phyloP scores from a whole-genome alignment of 805 yeast genomes.

The Brettanomyces bruxellensis region DNA sequence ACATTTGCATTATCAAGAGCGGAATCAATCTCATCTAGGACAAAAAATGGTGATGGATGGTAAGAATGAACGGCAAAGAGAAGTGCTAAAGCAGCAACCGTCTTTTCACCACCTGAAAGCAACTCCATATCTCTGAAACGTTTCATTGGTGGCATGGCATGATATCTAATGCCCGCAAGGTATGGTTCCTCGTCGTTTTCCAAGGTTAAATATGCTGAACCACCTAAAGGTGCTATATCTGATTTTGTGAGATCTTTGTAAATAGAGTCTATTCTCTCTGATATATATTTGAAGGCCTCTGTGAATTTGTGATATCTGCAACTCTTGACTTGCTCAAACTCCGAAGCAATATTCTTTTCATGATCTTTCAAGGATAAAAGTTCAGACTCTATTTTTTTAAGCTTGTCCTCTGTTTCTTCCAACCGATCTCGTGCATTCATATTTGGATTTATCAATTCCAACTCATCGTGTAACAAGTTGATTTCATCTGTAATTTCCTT shows the following conservation, averaged over 20 bases:
- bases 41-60: constrained; percentile 93
- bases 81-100: constrained; percentile 91
- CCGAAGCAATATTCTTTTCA: constrained; percentile 45
- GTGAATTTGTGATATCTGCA: constrained; percentile 57
- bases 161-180: constrained; percentile 72
- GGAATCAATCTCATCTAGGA: constrained; percentile 96
- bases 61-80: constrained; percentile 84
- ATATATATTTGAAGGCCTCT: constrained; percentile 68
- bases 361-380: constrained; percentile 49
- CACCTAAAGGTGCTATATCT: constrained; percentile 69
- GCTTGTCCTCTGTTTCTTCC: constrained; percentile 52
- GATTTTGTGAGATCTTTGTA: constrained; percentile 82
- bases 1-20: constrained; percentile 91
- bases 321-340: constrained; percentile 51
- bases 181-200: constrained; percentile 91
- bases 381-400: constrained; percentile 55
- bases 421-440: constrained; percentile 71
- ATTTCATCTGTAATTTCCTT: constrained; percentile 23
- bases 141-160: constrained; percentile 95
- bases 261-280: constrained; percentile 60
- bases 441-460: constrained; percentile 63
- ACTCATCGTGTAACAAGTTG: constrained; percentile 27
- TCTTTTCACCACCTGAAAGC: constrained; percentile 93
- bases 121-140: constrained; percentile 88
- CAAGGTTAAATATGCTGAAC: constrained; percentile 81